These are phyloP conservation scores for Carex littledalei DNA, from an alignment of 176 grass and related monocot species.

Conservation along the genomic window DNA sequence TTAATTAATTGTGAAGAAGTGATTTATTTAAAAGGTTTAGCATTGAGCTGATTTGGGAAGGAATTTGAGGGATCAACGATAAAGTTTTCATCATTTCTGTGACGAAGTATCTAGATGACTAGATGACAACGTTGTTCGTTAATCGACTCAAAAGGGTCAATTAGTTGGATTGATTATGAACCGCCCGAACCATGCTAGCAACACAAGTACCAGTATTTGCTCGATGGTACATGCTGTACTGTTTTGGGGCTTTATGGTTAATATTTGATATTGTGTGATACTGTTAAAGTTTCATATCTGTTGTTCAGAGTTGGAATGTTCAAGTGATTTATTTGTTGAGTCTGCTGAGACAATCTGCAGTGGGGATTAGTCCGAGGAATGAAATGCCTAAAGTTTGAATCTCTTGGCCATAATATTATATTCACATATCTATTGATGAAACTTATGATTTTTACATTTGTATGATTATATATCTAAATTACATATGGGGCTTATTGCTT, in stretches of 20 bases:
- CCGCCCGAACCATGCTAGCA: not conserved
- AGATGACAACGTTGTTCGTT: not conserved
- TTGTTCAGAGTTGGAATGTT: not conserved
- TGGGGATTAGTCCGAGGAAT: not conserved
- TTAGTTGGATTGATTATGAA: not conserved
- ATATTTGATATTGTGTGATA: not conserved
- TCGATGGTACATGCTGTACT: not conserved
- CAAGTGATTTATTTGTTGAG: not conserved
- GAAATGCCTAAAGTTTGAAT: not conserved
- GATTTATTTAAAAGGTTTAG: not conserved
- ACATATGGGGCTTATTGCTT: slow-evolving; percentile 14
- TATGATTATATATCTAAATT: not conserved
- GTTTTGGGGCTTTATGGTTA: not conserved
- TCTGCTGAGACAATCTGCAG: not conserved
- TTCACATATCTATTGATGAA: slow-evolving; percentile 11
- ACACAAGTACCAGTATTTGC: not conserved
- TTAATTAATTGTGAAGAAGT: not conserved
- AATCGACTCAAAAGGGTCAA: not conserved
- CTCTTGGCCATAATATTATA: slow-evolving; percentile 7
- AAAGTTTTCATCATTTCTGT: not conserved
- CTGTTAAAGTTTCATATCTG: not conserved
- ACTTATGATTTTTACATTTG: slow-evolving; percentile 7
- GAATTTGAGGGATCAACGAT: not conserved
- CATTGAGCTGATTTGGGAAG: not conserved
- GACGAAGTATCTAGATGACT: not conserved